phyloP scores from a whole-genome alignment of 768 basidiomycete species.

The Filobasidium wieringae region DNA sequence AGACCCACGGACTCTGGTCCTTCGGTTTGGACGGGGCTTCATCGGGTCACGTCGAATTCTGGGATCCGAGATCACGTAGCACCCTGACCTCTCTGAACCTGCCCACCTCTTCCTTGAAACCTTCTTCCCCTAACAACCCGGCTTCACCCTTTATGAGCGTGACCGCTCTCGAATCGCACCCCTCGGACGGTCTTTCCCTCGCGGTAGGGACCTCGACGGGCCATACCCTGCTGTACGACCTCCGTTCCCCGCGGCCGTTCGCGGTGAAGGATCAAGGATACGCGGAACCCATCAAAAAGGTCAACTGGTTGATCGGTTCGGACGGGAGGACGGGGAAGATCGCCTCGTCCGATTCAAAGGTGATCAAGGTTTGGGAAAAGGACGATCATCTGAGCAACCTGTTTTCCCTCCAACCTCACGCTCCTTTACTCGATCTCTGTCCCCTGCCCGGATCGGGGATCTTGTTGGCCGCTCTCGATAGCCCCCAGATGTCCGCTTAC shows the following conservation, averaged over 20 bases:
- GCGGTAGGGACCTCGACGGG: constrained; percentile 92
- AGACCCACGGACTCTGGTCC: constrained; percentile 75
- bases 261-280: constrained; percentile 95
- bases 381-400: constrained; percentile 71
- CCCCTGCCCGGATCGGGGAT: constrained; percentile 81
- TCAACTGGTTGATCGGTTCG: constrained; percentile 56
- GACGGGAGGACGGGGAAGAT: constrained; percentile 73
- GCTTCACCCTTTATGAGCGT: constrained; percentile 46
- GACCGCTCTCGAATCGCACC: constrained; percentile 70
- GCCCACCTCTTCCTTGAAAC: constrained; percentile 29
- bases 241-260: constrained; percentile 69
- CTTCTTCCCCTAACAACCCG: constrained; percentile 14
- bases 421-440: constrained; percentile 80
- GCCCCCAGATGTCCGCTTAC: constrained; percentile 87
- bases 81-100: constrained; percentile 38
- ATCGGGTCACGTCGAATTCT: constrained; percentile 74
- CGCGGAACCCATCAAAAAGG: constrained; percentile 71
- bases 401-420: constrained; percentile 78
- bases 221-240: constrained; percentile 85
- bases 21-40: constrained; percentile 68
- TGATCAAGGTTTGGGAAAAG: constrained; percentile 93
- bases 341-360: constrained; percentile 87
- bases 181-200: constrained; percentile 74
- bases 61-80: constrained; percentile 81
- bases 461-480: constrained; percentile 84